Base-by-base conservation (phyloP, 140 eudicot genomes). In the Bidens hawaiensis region DNA sequence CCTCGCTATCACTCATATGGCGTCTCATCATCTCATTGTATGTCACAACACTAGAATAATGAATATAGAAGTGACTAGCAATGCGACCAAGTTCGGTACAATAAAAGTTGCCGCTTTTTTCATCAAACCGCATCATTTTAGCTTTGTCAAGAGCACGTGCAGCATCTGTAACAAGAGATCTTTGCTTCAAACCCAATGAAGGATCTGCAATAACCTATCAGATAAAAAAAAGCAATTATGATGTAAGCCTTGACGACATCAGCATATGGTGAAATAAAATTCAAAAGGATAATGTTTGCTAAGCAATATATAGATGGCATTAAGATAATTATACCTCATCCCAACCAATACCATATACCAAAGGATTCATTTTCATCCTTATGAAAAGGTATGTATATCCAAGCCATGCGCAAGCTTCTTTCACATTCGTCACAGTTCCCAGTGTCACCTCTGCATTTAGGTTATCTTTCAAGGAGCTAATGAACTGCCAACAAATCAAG, bases 391-490 rank as follows among this genome's bases (percentile, higher is more conserved):
- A 94, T 6, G 97, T 94, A 40, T 94, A 94, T 27, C 99, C 97
- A 48, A 94, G 97, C 99, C 99, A 94, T 61, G 95, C 97, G 85
- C 99, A 94, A 68, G 97, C 99, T 77, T 94, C 99, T 85, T 85
- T 94, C 40, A 94, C 99, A 76, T 94, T 88, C 64, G 99, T 94
- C 50, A 94, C 99, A 64, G 99, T 94, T 36, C 99, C 99, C 73
- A 94, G 55, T 62, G 95, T 94, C 38, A 94, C 99, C 81, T 94
- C 99, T 6, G 99, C 99, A 81, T 94, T 94, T 62, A 94, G 67
- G 78, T 94, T 94, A 77, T 94, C 99, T 73, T 88, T 94, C 78
- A 94, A 85, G 71, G 99, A 88, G 83, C 77, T 88, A 55, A 94
- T 85, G 60, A 94, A 94, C 99, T 94, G 96, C 79, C 62, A 72